Evolutionary conservation across 2,329 filamentous ascomycete genomes (phyloP), one percentile per base, ranked within the genome.

Genomic region (Dothiorella sarmentorum): DNA sequence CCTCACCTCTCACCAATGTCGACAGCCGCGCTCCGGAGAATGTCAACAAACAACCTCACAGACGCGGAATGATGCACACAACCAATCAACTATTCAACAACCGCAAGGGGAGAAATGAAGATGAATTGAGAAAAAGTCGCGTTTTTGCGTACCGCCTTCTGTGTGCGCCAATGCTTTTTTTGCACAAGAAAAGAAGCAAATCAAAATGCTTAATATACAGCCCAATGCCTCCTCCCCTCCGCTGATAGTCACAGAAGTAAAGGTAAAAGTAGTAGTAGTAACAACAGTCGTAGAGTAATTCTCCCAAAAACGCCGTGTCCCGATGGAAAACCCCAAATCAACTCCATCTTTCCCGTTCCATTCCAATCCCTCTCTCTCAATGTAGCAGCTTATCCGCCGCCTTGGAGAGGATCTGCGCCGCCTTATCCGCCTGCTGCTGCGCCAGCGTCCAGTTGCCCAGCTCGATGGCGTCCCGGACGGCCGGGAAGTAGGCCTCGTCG

Each of bases 391-490:
- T 59, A n/a, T 59, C 57, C 27, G 45, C 31, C 27, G 91, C 90
- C 52, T 77, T 73, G 56, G 76, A 78, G 56, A 97, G 75, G 45
- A 90, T 85, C 10, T 75, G 76, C 1, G 90, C 88, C 22, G 89
- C 87, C 72, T 87, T 90, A 63, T 87, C 78, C 27, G 95, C 81
- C 69, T 88, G 84, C 56, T 78, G 73, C 67, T 88, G 85, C 3
- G 89, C 88, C 11, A 83, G 72, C 1, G 75, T 77, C 88, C 88
- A 92, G 66, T 96, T 84, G 24, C 83, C 82, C 3, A 79, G 82
- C 62, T 89, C 84, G 38, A 97, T 79, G 7, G 88, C 86, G 67
- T 97, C 92, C 59, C 90, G 82, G 58, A 97, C 88, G n/a, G 87
- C 87, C 0, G 93, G 93, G 75, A 95, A 95, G 62, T 84, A 84